Base-by-base conservation (phyloP, 345 rosid genomes). In the Salix suchowensis region DNA sequence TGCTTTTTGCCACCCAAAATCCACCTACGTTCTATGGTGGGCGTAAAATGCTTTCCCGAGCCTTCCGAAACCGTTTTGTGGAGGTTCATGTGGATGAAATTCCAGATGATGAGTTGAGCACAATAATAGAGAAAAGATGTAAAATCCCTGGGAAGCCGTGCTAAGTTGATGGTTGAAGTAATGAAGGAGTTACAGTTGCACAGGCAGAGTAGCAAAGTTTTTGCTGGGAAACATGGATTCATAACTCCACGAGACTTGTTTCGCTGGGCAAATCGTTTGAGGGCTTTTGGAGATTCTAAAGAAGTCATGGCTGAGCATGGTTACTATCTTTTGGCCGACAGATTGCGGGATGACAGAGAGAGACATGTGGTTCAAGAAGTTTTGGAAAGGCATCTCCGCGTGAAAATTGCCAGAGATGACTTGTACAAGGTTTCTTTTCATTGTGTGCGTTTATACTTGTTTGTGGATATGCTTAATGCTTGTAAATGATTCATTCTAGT, bases 141-240 rank as follows among this genome's bases (percentile, higher is more conserved):
- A 77, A 81, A 77, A 91, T 95, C 55, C 93, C 97, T 5, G 84
- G 84, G 82, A 71, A 91, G 90, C 82, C 88, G 93, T 80, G 96
- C 98, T 71, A 81, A 84, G 70, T 85, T 87, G 79, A 93, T 95
- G 94, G 98, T 93, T 70, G 91, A 93, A 54, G 90, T 95, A 73
- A 93, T 95, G 98, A 93, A 88, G 84, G 98, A 91, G 82, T 80
- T 95, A 90, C 98, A 93, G 82, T 84, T 94, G 74, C 93, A 85
- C 67, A 86, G 98, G 79, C 98, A 91, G 85, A 90, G 84, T 76
- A 95, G 97, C 87, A 93, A 93, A 84, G 93, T 91, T 23, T 95
- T 95, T 88, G 98, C 98, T 80, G 98, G 98, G 78, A 95, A 95
- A 87, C 98, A 95, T 82, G 98, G 98, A 76, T 95, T 86, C 84